Base-by-base conservation (phyloP, 2,329 filamentous ascomycete species). In the Drechslerella dactyloides region DNA sequence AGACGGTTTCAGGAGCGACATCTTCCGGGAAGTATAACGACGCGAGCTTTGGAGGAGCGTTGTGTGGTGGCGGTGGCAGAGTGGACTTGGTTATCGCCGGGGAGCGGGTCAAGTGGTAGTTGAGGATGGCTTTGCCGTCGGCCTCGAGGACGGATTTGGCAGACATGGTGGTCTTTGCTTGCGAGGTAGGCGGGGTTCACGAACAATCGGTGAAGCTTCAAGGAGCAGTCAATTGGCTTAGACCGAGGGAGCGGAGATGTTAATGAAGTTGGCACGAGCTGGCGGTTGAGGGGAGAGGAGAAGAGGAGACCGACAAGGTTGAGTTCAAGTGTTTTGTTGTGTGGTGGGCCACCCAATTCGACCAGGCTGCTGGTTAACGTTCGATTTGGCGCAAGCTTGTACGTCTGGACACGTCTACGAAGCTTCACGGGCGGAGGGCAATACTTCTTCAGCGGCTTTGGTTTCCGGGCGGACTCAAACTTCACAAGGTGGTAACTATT, bases 121-220 rank as follows among this genome's bases (percentile, higher is more conserved):
- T 97, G 87, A 99, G 87, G 85, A 99, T 97, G 87, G 94, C 94
- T 90, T 99, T 99, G 87, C 94, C 94, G 85, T 99, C 94, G 86
- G 93, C 93, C 86, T 99, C 94, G 86, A 90, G 84, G 81, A 99
- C 97, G 77, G 93, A 90, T 85, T 99, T 99, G 82, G 94, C 91
- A 81, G 91, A 92, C 91, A 96, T 96, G 48, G 44, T 60, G 54
- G n/a, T n/a, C 79, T 79, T 86, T 82, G 44, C 4, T 17, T 75
- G 77, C 76, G 68, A 69, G 75, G 70, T 74, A 73, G 68, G 74
- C 72, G 74, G 73, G 27, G 69, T 68, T 74, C 74, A 76, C 73
- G 68, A 74, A 72, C 63, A 73, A 66, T 74, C 68, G 59, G 72
- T 62, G 73, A 70, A 72, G 73, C 61, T 75, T 73, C 74, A 74